A percentile compares a stretch with the other conserved stretches of the same genome.
These are phyloP conservation scores for Pseudogymnoascus sp. DNA, from an alignment of 2,329 filamentous ascomycete species.

Conservation along the genomic window DNA sequence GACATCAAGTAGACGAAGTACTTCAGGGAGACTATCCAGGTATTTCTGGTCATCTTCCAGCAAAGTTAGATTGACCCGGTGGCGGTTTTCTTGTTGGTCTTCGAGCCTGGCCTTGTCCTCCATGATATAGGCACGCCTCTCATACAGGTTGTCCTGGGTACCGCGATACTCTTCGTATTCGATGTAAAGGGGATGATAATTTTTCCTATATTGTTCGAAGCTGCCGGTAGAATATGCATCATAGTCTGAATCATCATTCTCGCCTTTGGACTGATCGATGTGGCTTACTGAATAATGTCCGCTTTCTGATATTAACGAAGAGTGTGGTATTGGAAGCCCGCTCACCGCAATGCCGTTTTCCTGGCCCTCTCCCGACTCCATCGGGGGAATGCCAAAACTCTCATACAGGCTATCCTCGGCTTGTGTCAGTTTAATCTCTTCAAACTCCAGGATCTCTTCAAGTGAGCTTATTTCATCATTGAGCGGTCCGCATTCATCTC, in stretches of 20 bases:
- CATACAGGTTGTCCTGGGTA: constrained; percentile 16
- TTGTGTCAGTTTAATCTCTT: constrained; percentile 14
- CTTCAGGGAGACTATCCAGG: constrained; percentile 14
- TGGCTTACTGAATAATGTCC: neutral
- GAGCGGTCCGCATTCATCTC: constrained; percentile 19
- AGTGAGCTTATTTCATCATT: constrained; percentile 18
- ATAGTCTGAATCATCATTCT: neutral
- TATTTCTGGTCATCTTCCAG: constrained; percentile 15
- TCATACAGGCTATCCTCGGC: neutral
- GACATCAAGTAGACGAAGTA: constrained; percentile 5
- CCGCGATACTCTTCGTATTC: constrained; percentile 15
- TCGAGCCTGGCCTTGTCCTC: constrained; percentile 15
- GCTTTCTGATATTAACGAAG: neutral
- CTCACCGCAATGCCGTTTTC: neutral
- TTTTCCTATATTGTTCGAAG: neutral
- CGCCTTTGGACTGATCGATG: neutral
- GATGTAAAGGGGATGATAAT: constrained; percentile 17
- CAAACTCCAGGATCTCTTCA: constrained; percentile 13
- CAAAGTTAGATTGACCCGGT: constrained; percentile 9
- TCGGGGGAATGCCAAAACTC: neutral
- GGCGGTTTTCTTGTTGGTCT: constrained; percentile 11
- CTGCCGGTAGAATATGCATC: neutral
- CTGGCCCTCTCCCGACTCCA: neutral
- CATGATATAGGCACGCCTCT: constrained; percentile 14
- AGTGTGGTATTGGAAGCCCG: neutral